Conservation (phyloP, 768 basidiomycete genomes). For the Suillus sp. region DNA sequence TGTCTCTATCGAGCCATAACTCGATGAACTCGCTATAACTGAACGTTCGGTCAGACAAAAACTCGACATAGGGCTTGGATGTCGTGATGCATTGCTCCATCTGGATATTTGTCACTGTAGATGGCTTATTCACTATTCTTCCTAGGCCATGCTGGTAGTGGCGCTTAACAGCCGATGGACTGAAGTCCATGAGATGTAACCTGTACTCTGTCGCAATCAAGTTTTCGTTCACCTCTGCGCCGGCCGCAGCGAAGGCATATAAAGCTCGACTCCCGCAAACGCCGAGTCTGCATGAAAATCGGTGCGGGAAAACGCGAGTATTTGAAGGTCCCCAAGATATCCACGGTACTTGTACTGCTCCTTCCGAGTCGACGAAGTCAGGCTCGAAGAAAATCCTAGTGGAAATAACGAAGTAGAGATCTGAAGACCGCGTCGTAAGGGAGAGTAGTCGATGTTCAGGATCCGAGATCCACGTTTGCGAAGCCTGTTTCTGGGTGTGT, state of each 20-base stretch:
- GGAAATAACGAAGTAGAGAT: not conserved
- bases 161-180: not conserved
- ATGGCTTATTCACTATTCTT: not conserved
- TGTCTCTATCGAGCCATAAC: not conserved
- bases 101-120: not conserved
- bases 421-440: not conserved
- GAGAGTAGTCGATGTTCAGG: not conserved
- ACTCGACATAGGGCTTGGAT: not conserved
- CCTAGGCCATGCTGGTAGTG: not conserved
- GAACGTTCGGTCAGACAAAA: not conserved
- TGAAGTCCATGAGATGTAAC: not conserved
- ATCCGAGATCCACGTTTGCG: not conserved
- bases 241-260: not conserved
- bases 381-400: slow-evolving; percentile 1
- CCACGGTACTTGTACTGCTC: not conserved
- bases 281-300: not conserved
- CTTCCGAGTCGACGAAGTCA: not conserved
- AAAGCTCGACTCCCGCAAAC: not conserved
- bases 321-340: not conserved
- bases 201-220: not conserved
- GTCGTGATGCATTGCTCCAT: not conserved
- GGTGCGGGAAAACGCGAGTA: not conserved
- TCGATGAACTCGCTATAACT: not conserved
- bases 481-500: not conserved
- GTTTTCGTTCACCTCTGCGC: not conserved